These are phyloP conservation scores for Lupinus albus DNA, from an alignment of 306 rosid species.

Conservation along the genomic window DNA sequence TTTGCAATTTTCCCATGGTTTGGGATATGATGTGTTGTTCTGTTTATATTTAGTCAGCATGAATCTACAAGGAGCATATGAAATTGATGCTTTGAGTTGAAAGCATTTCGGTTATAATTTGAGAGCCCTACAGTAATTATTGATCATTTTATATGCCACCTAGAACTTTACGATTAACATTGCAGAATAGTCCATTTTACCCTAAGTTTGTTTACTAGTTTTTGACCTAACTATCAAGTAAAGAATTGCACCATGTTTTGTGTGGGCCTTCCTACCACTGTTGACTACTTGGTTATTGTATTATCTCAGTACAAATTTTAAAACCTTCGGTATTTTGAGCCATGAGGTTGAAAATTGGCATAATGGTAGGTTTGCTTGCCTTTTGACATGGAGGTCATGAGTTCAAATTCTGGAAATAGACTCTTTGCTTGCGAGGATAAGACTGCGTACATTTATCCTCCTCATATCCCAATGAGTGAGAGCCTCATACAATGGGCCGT, in stretches of 20 bases:
- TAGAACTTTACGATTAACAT: neutral
- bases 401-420: no score
- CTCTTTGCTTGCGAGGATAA: no score
- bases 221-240: neutral
- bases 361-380: no score
- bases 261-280: neutral
- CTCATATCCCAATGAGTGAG: no score
- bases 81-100: constrained; percentile 7
- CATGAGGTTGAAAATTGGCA: no score
- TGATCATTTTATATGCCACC: constrained; percentile 2
- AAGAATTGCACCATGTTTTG: neutral
- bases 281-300: constrained; percentile 9
- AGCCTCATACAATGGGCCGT: no score
- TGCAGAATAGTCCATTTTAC: neutral
- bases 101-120: constrained; percentile 4
- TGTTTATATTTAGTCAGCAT: neutral
- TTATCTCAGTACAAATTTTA: neutral
- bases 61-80: neutral
- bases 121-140: constrained; percentile 3
- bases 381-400: no score
- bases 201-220: neutral
- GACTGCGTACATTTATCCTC: no score
- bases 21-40: constrained; percentile 7
- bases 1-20: constrained; percentile 11
- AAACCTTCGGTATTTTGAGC: constrained; percentile 2